These are phyloP conservation scores for Hippophae rhamnoides DNA, from an alignment of 306 rosid species.

Conservation along the genomic window DNA sequence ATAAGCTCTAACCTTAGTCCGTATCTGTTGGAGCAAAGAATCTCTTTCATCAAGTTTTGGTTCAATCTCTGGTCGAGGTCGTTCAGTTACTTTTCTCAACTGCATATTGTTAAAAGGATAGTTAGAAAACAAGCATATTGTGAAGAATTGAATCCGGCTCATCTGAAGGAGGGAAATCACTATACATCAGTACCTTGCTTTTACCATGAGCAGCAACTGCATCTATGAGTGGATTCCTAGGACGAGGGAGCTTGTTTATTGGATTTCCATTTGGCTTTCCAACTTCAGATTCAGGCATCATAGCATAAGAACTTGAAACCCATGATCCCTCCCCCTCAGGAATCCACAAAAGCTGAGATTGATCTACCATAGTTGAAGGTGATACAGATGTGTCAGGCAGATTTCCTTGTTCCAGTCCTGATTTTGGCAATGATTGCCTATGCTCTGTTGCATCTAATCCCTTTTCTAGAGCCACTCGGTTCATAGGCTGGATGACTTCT, in stretches of 20 bases:
- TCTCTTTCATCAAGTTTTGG: conserved; percentile 77
- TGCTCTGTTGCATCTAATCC: conserved; percentile 28
- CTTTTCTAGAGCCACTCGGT: conserved; percentile 25
- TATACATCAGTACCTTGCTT: conserved; percentile 62
- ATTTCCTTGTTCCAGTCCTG: conserved; percentile 32
- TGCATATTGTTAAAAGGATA: conserved; percentile 32
- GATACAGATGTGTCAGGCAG: conserved; percentile 22
- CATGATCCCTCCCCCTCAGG: conserved; percentile 35
- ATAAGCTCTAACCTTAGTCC: conserved; percentile 65
- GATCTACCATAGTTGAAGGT: conserved; percentile 26
- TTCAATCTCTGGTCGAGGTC: conserved; percentile 52
- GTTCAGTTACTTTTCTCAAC: conserved; percentile 83
- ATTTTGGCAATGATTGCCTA: conserved; percentile 23
- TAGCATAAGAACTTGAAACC: conserved; percentile 26
- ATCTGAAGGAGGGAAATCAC: conserved; percentile 15
- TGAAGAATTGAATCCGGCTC: conserved; percentile 16
- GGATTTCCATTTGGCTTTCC: conserved; percentile 41
- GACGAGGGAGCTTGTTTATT: conserved; percentile 53
- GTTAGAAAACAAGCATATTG: conserved; percentile 11
- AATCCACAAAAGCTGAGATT: conserved; percentile 27
- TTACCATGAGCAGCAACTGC: conserved; percentile 71
- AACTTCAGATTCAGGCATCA: conserved; percentile 26
- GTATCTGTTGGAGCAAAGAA: conserved; percentile 68
- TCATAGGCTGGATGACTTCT: conserved; percentile 28
- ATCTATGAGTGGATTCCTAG: conserved; percentile 60